Conservation (phyloP, 345 rosid genomes). For the Stellera chamaejasme region DNA sequence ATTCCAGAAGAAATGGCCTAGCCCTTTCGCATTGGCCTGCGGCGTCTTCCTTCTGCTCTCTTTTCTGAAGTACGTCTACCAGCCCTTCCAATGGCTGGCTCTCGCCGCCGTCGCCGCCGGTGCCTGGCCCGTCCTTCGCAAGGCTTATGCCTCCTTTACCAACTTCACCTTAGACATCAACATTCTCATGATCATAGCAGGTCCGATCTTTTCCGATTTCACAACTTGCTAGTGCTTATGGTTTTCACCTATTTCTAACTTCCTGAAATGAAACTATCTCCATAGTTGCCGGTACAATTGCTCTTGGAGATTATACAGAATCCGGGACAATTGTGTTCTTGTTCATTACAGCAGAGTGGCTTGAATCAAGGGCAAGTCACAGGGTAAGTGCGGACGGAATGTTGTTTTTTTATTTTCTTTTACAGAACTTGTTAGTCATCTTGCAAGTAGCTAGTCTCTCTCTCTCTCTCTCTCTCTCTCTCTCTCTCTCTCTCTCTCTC, state of each 20-base stretch:
- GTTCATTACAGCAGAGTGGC: constrained; percentile 74
- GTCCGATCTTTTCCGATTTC: constrained; percentile 25
- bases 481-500: too few relatives aligned
- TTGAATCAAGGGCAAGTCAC: constrained; percentile 70
- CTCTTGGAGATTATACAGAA: constrained; percentile 56
- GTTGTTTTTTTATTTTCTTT: too few relatives aligned
- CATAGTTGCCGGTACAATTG: constrained; percentile 37
- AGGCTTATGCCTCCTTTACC: constrained; percentile 31
- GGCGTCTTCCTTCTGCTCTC: constrained; percentile 45
- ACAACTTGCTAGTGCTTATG: too few relatives aligned
- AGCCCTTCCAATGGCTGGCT: constrained; percentile 63
- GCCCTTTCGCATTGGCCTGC: constrained; percentile 49
- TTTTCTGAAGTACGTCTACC: constrained; percentile 38
- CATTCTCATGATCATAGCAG: constrained; percentile 60
- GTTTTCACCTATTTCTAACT: too few relatives aligned
- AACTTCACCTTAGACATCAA: constrained; percentile 49
- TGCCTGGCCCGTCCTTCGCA: constrained; percentile 38
- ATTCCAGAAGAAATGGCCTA: constrained; percentile 66
- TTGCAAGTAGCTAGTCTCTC: too few relatives aligned
- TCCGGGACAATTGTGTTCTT: constrained; percentile 77
- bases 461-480: too few relatives aligned
- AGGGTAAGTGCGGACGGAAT: constrained; percentile 36
- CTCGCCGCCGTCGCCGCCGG: constrained; percentile 53
- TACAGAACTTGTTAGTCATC: too few relatives aligned
- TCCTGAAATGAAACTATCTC: too few relatives aligned